Base-by-base conservation (phyloP, 495 filamentous ascomycete species). In the Filosporella fistucella region DNA sequence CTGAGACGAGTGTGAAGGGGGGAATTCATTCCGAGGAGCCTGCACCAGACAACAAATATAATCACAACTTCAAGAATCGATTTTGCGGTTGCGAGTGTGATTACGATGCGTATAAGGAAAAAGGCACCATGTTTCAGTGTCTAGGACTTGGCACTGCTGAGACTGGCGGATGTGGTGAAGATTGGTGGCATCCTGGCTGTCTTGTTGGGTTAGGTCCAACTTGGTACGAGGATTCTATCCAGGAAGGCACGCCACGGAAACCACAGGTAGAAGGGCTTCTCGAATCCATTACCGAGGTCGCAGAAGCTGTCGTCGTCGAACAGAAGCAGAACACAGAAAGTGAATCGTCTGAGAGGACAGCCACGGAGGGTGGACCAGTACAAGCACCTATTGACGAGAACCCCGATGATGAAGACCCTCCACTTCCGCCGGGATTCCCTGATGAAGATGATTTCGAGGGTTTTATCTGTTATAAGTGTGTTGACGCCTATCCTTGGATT, bases 51-150 rank as follows among this genome's bases (percentile, higher is more conserved):
- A 96, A 96, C 73, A 80, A 77, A 55, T 97, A 97, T 67, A 94
- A 95, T 58, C 84, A 96, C 28, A 99, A 99, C 65, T 97, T 91
- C 54, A 78, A 78, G 54, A 96, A 96, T 52, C 77, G 77, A 42
- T 99, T 97, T 66, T 99, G 94, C 63, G 88, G 85, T 11, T 99
- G 94, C 59, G 80, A 75, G 22, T 80, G 89, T 57, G 75, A 89
- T 42, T 99, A 99, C 59, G 82, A 94, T 57, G 78, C 89, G 0
- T 69, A 89, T 32, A 70, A 83, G 59, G 89, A 99, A 64, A 91
- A 89, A 55, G 93, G 93, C 1, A 96, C 89, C n/a, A 99, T 99
- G 94, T 97, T 91, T 61, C 94, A 99, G 67, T 99, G 94, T 63
- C 63, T 97, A 2, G 89, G 90, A 0, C 74, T 99, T 3, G 90